Conservation (phyloP, 2,329 filamentous ascomycete genomes). For the Cryphonectria carpinicola region DNA sequence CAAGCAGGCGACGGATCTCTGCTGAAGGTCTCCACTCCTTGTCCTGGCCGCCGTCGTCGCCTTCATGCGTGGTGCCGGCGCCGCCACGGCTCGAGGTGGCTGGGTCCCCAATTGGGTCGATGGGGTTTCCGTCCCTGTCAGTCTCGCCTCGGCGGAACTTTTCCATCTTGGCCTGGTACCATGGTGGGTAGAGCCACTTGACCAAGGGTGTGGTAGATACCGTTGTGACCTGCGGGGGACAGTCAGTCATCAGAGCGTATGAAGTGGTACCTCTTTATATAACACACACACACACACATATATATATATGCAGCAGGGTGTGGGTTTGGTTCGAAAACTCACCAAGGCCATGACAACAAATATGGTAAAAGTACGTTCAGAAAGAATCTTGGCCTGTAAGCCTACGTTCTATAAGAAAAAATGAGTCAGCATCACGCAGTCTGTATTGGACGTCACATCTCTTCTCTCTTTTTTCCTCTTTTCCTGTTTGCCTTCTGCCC, state of each 20-base stretch:
- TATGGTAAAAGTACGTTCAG: slow-evolving; percentile 82
- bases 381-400: slow-evolving; percentile 80
- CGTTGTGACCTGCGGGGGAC: slow-evolving; percentile 63
- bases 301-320: not conserved
- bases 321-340: not conserved
- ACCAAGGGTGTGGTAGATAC: slow-evolving; percentile 82
- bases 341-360: slow-evolving; percentile 89
- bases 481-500: not conserved
- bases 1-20: slow-evolving; percentile 67
- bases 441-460: not conserved
- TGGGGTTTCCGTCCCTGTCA: slow-evolving; percentile 70
- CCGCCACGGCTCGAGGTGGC: slow-evolving; percentile 32
- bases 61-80: slow-evolving; percentile 23
- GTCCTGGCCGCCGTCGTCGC: not conserved
- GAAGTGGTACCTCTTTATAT: not conserved
- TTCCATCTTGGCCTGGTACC: slow-evolving; percentile 57
- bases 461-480: not conserved
- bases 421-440: not conserved
- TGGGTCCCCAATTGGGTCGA: slow-evolving; percentile 34
- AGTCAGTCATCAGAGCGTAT: not conserved
- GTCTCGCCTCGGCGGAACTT: slow-evolving; percentile 79
- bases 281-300: no score
- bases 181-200: slow-evolving; percentile 71
- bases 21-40: slow-evolving; percentile 39
- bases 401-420: slow-evolving; percentile 63